Evolutionary conservation across 2,329 filamentous ascomycete species (phyloP), one percentile per base, ranked within the genome.

Genomic region (Escovopsis sp.): DNA sequence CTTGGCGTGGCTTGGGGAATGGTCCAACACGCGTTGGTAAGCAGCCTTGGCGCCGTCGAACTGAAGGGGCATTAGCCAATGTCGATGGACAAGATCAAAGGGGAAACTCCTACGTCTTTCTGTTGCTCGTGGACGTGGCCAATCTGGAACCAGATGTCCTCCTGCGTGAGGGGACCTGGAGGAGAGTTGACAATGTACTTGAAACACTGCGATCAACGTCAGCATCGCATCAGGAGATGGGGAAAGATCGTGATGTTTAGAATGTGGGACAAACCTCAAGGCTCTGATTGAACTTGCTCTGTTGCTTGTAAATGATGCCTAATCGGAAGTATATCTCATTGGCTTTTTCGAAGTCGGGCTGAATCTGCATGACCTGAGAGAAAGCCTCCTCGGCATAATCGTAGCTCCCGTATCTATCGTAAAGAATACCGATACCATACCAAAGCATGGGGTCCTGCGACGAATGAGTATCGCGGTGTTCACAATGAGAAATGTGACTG

Each of bases 101-200:
- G n/a, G n/a, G 15, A 13, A 13, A 72, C 8, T 30, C 86, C 66
- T 71, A 94, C 88, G 56, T 98, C 91, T 71, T 96, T 96, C 62
- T 96, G 89, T 56, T 96, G 91, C 59, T 98, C 91, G 55, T 98
- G 88, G 39, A 98, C 91, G 60, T 98, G 91, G 24, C 91, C 91
- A 56, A 98, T 96, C 62, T 98, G 91, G 68, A 98, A 98, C 89
- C 89, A 96, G 46, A 98, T 98, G 53, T 98, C 91, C 61, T 96
- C 89, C 60, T 96, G 88, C 0, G 88, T 95, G 52, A 98, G 63
- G 2, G 91, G 91, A 4, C 85, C 80, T 3, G 91, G 91, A 25
- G 91, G 89, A 41, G 94, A 88, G 51, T 76, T 82, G 48, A 96
- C 88, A 51, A 98, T 98, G 59, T 94, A 96, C 63, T 91, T 91